These are phyloP conservation scores for Saccharomycopsis sp. DNA, from an alignment of 805 yeast species.

Conservation along the genomic window DNA sequence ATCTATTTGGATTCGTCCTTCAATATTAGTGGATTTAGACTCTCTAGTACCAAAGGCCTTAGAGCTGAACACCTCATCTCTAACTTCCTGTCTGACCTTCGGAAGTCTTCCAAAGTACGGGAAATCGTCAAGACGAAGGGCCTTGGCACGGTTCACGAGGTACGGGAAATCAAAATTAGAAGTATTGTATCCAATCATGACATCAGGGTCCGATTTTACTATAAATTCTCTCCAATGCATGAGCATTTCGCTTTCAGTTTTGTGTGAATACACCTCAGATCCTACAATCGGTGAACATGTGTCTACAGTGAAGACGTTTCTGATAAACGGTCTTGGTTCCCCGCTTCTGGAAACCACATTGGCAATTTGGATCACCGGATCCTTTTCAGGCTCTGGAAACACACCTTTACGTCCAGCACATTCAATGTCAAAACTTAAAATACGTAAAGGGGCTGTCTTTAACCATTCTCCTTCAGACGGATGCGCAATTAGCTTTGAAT, in stretches of 20 bases:
- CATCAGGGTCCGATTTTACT: conserved; percentile 85
- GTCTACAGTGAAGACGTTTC: conserved; percentile 90
- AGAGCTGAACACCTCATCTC: conserved; percentile 80
- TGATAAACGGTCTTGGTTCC: conserved; percentile 77
- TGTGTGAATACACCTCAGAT: conserved; percentile 73
- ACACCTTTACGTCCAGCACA: conserved; percentile 97
- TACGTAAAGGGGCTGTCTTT: conserved; percentile 86
- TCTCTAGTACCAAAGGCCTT: conserved; percentile 96
- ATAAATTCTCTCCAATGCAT: conserved; percentile 83
- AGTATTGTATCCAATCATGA: conserved; percentile 92
- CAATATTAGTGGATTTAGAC: conserved; percentile 83
- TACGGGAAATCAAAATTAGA: conserved; percentile 95
- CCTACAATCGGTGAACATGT: conserved; percentile 93
- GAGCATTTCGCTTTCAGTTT: conserved; percentile 76
- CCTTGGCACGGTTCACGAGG: conserved; percentile 76
- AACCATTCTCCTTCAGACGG: conserved; percentile 92
- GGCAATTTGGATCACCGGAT: conserved; percentile 95
- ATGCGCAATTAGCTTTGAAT: conserved; percentile 65
- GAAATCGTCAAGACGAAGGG: conserved; percentile 57
- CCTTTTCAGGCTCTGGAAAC: conserved; percentile 90
- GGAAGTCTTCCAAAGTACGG: conserved; percentile 82
- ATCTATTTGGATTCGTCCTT: conserved; percentile 94
- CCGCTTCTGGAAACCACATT: conserved; percentile 86
- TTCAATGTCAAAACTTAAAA: conserved; percentile 93
- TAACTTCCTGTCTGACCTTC: conserved; percentile 65